These are phyloP conservation scores for Triadica sebifera DNA, from an alignment of 345 rosid genomes.

Conservation along the genomic window DNA sequence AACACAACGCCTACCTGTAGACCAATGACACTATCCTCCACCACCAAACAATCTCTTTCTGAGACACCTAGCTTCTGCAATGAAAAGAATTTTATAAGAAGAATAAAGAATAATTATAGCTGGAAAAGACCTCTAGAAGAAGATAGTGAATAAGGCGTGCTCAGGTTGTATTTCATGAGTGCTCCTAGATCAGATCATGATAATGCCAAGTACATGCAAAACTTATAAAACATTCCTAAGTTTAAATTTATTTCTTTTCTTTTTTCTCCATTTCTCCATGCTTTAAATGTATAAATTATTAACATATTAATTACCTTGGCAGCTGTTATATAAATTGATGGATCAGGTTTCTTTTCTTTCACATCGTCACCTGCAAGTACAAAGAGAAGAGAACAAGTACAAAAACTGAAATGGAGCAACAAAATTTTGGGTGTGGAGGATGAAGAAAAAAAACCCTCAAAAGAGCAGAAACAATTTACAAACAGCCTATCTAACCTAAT, in stretches of 20 bases:
- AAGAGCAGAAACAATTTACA: not conserved
- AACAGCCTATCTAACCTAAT: not conserved
- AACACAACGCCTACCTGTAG: conserved; percentile 48
- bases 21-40: conserved; percentile 96
- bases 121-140: no score
- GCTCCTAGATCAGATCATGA: conserved; percentile 7
- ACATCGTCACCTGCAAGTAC: conserved; percentile 79
- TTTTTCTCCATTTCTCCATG: not conserved
- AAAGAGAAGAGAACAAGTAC: not conserved
- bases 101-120: no score
- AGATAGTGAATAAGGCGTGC: no score
- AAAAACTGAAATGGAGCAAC: not conserved
- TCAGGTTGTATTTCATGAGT: no score
- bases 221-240: not conserved
- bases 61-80: conserved; percentile 75
- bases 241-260: not conserved
- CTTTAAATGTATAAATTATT: not conserved
- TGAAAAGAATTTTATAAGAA: not conserved
- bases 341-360: conserved; percentile 94
- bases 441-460: not conserved
- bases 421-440: not conserved
- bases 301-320: conserved; percentile 45
- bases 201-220: not conserved
- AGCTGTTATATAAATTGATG: conserved; percentile 78
- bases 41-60: conserved; percentile 72